Conservation (phyloP, 169 alveolate genomes). For the Plasmodium cynomolgi region DNA sequence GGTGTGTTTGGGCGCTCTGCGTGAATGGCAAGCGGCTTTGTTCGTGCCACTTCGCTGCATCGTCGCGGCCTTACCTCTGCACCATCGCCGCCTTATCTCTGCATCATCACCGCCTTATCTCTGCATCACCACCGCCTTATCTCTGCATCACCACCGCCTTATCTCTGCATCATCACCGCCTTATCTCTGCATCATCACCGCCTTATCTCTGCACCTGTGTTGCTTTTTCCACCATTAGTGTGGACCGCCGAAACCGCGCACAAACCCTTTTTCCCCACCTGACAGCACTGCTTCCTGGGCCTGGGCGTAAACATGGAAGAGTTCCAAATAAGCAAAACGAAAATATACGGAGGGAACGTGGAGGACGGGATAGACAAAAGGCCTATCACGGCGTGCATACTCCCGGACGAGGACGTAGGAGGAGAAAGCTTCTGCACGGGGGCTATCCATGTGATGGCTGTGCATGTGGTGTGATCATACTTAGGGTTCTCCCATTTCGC, state of each 20-base stretch:
- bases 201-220: not conserved
- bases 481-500: not conserved
- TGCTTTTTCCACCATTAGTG: not conserved
- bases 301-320: slow-evolving; percentile 28
- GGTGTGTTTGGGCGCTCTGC: not conserved
- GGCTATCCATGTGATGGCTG: not conserved
- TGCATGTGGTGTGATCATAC: not conserved
- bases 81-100: not conserved
- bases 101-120: too few species aligned
- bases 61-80: too few species aligned
- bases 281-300: slow-evolving; percentile 62
- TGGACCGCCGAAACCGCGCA: not conserved
- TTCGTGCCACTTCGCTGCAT: not conserved
- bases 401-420: slow-evolving; percentile 69
- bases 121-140: not conserved
- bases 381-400: slow-evolving; percentile 66
- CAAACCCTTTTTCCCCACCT: not conserved
- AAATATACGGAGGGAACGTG: slow-evolving; percentile 41
- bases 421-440: not conserved
- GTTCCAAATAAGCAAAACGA: slow-evolving; percentile 39
- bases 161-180: not conserved
- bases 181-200: not conserved
- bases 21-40: not conserved
- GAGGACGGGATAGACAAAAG: slow-evolving; percentile 70
- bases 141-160: too few species aligned